Evolutionary conservation across 768 basidiomycete species (phyloP).

Genomic region (Leccinellum albellum): DNA sequence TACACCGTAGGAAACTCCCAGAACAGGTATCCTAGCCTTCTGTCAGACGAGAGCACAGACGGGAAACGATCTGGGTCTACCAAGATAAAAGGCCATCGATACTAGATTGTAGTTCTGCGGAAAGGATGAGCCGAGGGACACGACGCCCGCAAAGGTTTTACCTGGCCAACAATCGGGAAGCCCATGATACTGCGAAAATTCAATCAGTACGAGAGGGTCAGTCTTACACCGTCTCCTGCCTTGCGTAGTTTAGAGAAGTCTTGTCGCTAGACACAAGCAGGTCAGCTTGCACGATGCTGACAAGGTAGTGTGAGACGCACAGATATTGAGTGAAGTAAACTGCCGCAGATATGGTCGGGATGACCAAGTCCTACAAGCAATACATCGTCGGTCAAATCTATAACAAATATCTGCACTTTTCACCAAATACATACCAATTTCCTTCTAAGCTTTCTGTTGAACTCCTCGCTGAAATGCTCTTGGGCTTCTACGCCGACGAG

Average conservation of each 20-base stretch:
- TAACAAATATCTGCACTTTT: not conserved
- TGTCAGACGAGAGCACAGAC: not conserved
- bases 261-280: slow-evolving; percentile 47
- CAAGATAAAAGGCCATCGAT: slow-evolving; percentile 61
- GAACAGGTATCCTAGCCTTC: slow-evolving; percentile 44
- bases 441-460: slow-evolving; percentile 50
- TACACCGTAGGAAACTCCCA: slow-evolving; percentile 69
- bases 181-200: slow-evolving; percentile 51
- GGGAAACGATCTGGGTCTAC: slow-evolving; percentile 24
- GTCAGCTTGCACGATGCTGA: not conserved
- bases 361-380: slow-evolving; percentile 42
- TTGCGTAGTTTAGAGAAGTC: slow-evolving; percentile 68
- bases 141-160: slow-evolving; percentile 17
- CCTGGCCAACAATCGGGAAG: slow-evolving; percentile 61
- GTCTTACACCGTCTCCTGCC: slow-evolving; percentile 30
- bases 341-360: slow-evolving; percentile 55
- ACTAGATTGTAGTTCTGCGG: slow-evolving; percentile 59
- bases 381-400: not conserved
- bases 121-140: slow-evolving; percentile 1
- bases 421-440: slow-evolving; percentile 45
- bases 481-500: slow-evolving; percentile 54
- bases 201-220: not conserved
- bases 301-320: slow-evolving; percentile 32
- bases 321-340: slow-evolving; percentile 69
- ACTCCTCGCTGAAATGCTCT: slow-evolving; percentile 56